Evolutionary conservation across 1,284 basidiomycete genomes (phyloP).

Genomic region (Ceratobasidium sp.): DNA sequence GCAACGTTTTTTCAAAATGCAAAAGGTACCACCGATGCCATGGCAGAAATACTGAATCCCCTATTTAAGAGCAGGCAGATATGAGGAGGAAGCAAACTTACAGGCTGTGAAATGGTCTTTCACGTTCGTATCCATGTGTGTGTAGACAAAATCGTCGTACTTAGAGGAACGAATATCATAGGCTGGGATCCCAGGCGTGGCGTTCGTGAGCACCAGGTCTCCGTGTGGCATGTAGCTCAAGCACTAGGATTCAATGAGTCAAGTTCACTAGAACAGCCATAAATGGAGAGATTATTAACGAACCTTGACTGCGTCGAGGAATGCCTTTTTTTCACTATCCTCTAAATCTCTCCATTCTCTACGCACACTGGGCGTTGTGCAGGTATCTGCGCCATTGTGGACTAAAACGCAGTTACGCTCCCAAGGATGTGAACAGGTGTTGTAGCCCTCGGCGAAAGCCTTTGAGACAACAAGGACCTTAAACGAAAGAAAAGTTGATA

Average conservation of each 20-base stretch:
- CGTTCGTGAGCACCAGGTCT: slow-evolving; percentile 5
- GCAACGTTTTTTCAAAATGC: slow-evolving; percentile 9
- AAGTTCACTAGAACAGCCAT: not conserved
- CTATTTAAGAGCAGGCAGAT: not conserved
- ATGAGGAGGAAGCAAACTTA: not conserved
- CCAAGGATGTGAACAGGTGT: no score
- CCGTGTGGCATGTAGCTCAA: slow-evolving; percentile 6
- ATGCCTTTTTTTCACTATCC: not conserved
- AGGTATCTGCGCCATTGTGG: not conserved
- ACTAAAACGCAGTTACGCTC: not conserved
- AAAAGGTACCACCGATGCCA: slow-evolving; percentile 37
- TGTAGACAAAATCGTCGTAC: slow-evolving; percentile 39
- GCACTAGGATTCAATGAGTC: slow-evolving; percentile 30
- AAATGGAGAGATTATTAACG: not conserved
- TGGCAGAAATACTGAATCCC: slow-evolving; percentile 33
- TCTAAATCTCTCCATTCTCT: slow-evolving; percentile 30
- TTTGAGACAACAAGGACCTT: not conserved
- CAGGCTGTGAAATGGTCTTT: slow-evolving; percentile 26
- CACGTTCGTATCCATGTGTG: slow-evolving; percentile 34
- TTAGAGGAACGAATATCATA: not conserved
- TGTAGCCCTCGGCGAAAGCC: no score
- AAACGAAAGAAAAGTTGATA: not conserved
- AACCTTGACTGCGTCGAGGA: slow-evolving; percentile 37
- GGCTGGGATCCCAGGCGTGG: slow-evolving; percentile 17
- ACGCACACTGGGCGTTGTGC: slow-evolving; percentile 12